Evolutionary conservation across 1,284 basidiomycete species (phyloP).

Genomic region (Naganishia sp.): DNA sequence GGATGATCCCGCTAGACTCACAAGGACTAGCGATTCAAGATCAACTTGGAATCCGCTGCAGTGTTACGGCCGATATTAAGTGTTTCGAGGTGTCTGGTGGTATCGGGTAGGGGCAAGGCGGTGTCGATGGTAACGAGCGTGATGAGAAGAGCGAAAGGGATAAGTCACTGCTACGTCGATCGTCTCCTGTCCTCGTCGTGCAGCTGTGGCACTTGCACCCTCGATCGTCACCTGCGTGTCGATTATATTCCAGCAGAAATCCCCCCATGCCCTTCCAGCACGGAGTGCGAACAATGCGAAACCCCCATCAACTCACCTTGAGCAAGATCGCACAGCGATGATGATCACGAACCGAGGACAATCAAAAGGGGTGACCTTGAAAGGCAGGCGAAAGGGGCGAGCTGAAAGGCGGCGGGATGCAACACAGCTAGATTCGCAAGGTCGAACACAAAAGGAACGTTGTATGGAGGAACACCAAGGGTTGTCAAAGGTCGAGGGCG

Average conservation of each 20-base stretch:
- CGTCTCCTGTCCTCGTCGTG: background rate
- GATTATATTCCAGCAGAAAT: background rate
- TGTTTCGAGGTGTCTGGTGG: constrained; percentile 1
- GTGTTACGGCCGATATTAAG: background rate
- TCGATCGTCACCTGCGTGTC: background rate
- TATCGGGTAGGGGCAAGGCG: background rate
- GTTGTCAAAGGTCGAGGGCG: constrained; percentile 16
- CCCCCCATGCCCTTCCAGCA: background rate
- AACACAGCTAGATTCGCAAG: background rate
- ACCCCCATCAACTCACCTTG: constrained; percentile 4
- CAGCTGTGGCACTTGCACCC: background rate
- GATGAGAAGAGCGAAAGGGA: constrained; percentile 2
- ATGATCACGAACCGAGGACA: constrained; percentile 9
- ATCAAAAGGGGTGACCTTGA: background rate
- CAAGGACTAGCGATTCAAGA: constrained; percentile 20
- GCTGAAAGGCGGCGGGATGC: constrained; percentile 5
- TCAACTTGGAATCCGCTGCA: constrained; percentile 21
- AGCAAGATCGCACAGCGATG: constrained; percentile 23
- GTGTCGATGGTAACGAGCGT: background rate
- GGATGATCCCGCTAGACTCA: background rate
- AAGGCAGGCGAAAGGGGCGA: constrained; percentile 9
- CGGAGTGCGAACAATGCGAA: background rate
- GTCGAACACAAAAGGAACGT: constrained; percentile 14
- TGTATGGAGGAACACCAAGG: background rate
- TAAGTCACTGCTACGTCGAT: background rate